These are phyloP conservation scores for Globisporangium heterothallicum DNA, from an alignment of 352 stramenopile genomes.

Conservation along the genomic window DNA sequence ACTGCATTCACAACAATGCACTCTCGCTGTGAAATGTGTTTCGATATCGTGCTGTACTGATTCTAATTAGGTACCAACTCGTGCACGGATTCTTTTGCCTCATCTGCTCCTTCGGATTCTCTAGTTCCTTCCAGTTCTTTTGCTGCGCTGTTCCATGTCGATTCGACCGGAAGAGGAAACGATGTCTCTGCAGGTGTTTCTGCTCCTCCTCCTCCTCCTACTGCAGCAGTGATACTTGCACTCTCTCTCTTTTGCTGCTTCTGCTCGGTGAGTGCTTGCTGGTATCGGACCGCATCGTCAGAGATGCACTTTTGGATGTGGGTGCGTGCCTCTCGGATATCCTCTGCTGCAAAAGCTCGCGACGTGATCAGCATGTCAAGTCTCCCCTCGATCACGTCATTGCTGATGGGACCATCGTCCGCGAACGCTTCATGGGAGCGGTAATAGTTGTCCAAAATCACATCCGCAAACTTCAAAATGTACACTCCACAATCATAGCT, in stretches of 20 bases:
- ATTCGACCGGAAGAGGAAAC: not conserved
- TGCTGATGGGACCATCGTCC: conserved; percentile 27
- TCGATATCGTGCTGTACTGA: too few species aligned
- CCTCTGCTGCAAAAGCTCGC: conserved; percentile 32
- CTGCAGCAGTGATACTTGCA: not conserved
- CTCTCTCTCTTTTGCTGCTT: not conserved
- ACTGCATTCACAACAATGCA: too few species aligned
- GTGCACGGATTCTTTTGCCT: too few species aligned
- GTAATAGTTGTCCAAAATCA: conserved; percentile 45
- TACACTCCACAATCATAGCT: conserved; percentile 66
- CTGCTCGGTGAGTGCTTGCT: conserved; percentile 16
- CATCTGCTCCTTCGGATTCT: too few species aligned
- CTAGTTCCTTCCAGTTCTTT: too few species aligned
- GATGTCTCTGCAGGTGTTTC: not conserved
- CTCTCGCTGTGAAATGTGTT: too few species aligned
- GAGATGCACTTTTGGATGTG: conserved; percentile 33
- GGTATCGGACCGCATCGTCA: conserved; percentile 23
- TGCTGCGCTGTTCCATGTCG: too few species aligned
- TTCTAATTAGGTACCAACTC: too few species aligned
- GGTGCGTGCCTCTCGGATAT: conserved; percentile 27
- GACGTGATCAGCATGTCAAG: conserved; percentile 35
- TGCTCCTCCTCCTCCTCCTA: not conserved
- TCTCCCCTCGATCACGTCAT: conserved; percentile 33
- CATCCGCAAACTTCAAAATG: conserved; percentile 53
- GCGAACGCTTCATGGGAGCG: conserved; percentile 14